Conservation (phyloP, 1,139 yeast species). For the Zygotorulaspora mrakii region DNA sequence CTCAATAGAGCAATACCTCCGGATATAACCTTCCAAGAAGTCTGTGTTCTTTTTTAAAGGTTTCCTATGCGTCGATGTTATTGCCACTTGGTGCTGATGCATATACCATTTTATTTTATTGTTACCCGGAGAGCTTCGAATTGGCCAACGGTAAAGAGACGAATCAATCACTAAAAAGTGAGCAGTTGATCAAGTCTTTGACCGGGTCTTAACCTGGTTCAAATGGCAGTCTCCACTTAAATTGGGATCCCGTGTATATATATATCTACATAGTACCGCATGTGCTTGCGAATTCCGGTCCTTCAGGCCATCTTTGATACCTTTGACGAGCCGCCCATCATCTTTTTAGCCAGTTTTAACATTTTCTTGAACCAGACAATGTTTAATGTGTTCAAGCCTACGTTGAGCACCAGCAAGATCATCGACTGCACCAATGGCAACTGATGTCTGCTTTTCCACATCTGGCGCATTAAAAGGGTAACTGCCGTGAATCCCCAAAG, state of each 20-base stretch:
- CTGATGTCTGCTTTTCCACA: slow-evolving; percentile 39
- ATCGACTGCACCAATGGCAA: slow-evolving; percentile 45
- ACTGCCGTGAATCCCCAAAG: slow-evolving; percentile 86
- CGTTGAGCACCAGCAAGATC: slow-evolving; percentile 55
- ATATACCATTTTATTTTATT: no score
- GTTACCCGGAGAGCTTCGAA: slow-evolving; percentile 2
- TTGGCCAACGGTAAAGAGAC: no score
- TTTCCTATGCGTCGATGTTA: no score
- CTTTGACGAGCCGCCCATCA: slow-evolving; percentile 31
- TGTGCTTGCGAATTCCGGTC: no score
- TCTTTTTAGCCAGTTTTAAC: slow-evolving; percentile 68
- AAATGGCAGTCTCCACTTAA: no score
- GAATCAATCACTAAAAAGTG: no score
- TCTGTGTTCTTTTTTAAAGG: no score
- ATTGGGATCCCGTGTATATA: no score
- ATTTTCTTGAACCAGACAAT: slow-evolving; percentile 68
- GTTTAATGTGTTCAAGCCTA: slow-evolving; percentile 64
- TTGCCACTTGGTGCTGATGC: slow-evolving; percentile 2
- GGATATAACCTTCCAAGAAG: no score
- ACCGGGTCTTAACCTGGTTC: no score
- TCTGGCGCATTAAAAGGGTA: slow-evolving; percentile 32
- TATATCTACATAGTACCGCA: neutral
- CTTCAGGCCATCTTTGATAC: slow-evolving; percentile 11
- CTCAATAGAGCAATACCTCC: no score
- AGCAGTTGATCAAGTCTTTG: no score